Evolutionary conservation across 805 yeast species (phyloP).

Genomic region (Helenozyma baotianmanensis): DNA sequence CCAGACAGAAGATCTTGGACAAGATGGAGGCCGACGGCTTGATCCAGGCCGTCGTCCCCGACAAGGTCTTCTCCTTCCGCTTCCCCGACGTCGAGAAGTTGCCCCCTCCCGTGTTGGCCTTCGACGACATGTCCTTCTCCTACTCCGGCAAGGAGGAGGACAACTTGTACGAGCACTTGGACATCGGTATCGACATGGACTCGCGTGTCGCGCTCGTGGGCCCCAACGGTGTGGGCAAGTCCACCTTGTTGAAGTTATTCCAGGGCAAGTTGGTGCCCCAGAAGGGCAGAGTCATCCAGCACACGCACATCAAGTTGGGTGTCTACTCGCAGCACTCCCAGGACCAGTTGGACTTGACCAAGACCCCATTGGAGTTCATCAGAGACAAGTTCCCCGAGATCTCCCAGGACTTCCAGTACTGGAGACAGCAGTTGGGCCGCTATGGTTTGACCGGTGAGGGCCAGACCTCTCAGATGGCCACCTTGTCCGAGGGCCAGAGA

Average conservation of each 20-base stretch:
- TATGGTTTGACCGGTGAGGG: constrained; percentile 98
- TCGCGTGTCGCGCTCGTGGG: constrained; percentile 97
- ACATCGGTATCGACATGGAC: constrained; percentile 99
- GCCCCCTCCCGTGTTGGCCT: constrained; percentile 97
- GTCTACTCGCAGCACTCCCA: constrained; percentile 99
- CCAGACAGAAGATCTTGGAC: constrained; percentile 98
- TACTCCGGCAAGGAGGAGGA: constrained; percentile 81
- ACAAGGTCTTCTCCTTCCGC: constrained; percentile 88
- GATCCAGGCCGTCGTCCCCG: constrained; percentile 87
- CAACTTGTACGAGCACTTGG: constrained; percentile 83
- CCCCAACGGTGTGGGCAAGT: constrained; percentile 99
- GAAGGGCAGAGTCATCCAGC: constrained; percentile 93
- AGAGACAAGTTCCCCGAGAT: constrained; percentile 86
- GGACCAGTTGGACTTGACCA: constrained; percentile 94
- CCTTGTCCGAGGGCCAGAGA: constrained; percentile 98
- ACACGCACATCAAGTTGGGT: constrained; percentile 96
- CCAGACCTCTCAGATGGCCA: constrained; percentile 98
- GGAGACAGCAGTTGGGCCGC: constrained; percentile 97
- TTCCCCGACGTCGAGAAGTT: constrained; percentile 95
- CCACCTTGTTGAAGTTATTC: constrained; percentile 92
- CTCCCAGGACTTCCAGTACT: constrained; percentile 97
- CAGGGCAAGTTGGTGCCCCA: constrained; percentile 91
- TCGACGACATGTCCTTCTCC: constrained; percentile 90
- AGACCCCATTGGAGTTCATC: constrained; percentile 93
- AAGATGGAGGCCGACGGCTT: constrained; percentile 99